phyloP scores from a whole-genome alignment of 768 basidiomycete species.

The Agrocybe chaxingu region DNA sequence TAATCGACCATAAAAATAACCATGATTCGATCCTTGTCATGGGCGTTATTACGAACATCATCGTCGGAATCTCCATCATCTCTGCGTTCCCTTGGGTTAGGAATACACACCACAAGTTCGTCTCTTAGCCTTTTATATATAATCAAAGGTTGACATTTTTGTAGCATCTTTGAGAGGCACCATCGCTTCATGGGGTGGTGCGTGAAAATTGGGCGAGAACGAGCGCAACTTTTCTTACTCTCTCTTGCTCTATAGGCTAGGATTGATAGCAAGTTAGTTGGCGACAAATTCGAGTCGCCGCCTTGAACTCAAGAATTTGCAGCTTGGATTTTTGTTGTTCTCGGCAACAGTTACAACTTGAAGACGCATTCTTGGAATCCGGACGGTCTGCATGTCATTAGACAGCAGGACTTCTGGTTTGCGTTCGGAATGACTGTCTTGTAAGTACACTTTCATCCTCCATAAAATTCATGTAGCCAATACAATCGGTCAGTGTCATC shows the following conservation, averaged over 20 bases:
- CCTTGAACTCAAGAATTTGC: slow-evolving; percentile 5
- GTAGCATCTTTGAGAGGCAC: slow-evolving; percentile 74
- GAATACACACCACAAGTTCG: slow-evolving; percentile 79
- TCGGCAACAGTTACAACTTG: slow-evolving; percentile 64
- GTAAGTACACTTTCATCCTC: slow-evolving; percentile 33
- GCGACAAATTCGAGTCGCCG: neutral
- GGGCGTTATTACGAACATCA: slow-evolving; percentile 59
- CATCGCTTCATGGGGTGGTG: slow-evolving; percentile 83
- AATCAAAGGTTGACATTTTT: neutral
- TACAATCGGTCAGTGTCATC: slow-evolving; percentile 42
- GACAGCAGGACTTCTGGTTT: slow-evolving; percentile 81
- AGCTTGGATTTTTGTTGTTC: slow-evolving; percentile 69
- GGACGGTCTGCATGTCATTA: slow-evolving; percentile 52
- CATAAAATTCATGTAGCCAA: neutral
- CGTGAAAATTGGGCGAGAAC: slow-evolving; percentile 15
- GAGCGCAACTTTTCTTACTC: neutral
- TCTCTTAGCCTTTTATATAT: neutral
- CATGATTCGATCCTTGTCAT: slow-evolving; percentile 54
- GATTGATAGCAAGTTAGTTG: slow-evolving; percentile 51
- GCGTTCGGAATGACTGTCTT: slow-evolving; percentile 69
- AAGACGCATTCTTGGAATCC: slow-evolving; percentile 56
- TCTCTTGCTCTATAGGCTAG: slow-evolving; percentile 31
- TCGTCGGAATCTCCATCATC: slow-evolving; percentile 56
- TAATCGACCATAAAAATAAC: slow-evolving; percentile 47
- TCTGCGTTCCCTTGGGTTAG: slow-evolving; percentile 79